Percentiles rank a stretch among this genome's conserved stretches.
Conservation (phyloP, 768 basidiomycete genomes). For the Steccherinum ochraceum region DNA sequence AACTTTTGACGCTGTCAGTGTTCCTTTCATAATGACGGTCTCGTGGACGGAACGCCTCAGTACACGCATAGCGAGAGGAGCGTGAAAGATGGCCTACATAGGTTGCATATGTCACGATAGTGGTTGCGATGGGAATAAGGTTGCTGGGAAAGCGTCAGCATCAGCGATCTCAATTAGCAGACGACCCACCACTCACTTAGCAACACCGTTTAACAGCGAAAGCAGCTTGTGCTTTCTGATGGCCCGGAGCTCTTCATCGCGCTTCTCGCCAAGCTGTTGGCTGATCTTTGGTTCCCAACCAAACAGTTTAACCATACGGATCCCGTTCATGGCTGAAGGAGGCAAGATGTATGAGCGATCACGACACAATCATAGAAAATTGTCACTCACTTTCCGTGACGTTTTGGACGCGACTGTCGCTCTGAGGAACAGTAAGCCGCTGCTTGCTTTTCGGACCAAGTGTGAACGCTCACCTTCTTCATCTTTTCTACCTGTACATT, state of each 20-base stretch:
- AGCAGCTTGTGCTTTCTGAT: neutral
- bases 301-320: conserved; percentile 13
- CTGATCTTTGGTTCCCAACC: conserved; percentile 4
- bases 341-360: neutral
- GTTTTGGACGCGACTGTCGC: neutral
- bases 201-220: neutral
- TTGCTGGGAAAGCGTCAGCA: conserved; percentile 1
- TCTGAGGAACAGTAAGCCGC: neutral
- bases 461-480: conserved; percentile 23
- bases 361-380: neutral
- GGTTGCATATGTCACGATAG: conserved; percentile 7
- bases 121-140: conserved; percentile 6
- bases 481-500: conserved; percentile 33
- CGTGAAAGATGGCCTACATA: too few species aligned
- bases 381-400: conserved; percentile 3
- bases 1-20: conserved; percentile 6
- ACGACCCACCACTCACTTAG: conserved; percentile 4
- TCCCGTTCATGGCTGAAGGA: neutral
- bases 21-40: conserved; percentile 6
- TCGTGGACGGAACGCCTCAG: neutral
- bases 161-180: too few species aligned
- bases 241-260: neutral
- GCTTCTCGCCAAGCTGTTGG: neutral
- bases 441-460: neutral
- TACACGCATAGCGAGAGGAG: neutral